Conservation (phyloP, 768 basidiomycete genomes). For the Lactarius hengduanensis region DNA sequence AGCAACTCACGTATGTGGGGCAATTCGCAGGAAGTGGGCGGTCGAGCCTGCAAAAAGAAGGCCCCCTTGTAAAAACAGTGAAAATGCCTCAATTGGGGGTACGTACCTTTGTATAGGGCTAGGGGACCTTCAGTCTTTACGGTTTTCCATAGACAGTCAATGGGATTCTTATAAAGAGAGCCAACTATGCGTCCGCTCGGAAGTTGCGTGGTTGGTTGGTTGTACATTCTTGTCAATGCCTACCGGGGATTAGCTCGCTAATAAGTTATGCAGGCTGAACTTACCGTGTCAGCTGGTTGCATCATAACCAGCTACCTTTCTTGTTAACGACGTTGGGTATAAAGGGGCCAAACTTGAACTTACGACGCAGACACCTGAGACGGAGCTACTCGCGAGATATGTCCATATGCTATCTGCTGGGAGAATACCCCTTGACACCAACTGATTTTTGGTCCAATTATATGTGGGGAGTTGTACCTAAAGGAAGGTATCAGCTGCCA, state of each 20-base stretch:
- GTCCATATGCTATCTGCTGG: slow-evolving; percentile 81
- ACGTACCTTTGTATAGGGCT: slow-evolving; percentile 93
- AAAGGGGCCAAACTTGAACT: slow-evolving; percentile 47
- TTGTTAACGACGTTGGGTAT: slow-evolving; percentile 3
- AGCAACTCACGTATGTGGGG: slow-evolving; percentile 77
- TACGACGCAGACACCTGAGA: slow-evolving; percentile 92
- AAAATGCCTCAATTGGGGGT: not conserved
- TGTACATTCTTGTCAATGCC: slow-evolving; percentile 94
- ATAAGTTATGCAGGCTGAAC: slow-evolving; percentile 29
- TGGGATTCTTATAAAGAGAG: slow-evolving; percentile 82
- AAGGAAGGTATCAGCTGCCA: slow-evolving; percentile 11
- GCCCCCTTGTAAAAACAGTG: not conserved
- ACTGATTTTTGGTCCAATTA: slow-evolving; percentile 83
- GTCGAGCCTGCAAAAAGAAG: slow-evolving; percentile 64
- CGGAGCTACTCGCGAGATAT: slow-evolving; percentile 81
- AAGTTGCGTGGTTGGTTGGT: slow-evolving; percentile 77
- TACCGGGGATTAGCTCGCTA: slow-evolving; percentile 33
- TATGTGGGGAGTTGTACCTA: slow-evolving; percentile 95
- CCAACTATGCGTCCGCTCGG: slow-evolving; percentile 74
- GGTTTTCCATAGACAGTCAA: slow-evolving; percentile 98
- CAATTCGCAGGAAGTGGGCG: slow-evolving; percentile 90
- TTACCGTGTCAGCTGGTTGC: slow-evolving; percentile 91
- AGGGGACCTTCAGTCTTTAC: slow-evolving; percentile 82
- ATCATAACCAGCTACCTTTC: slow-evolving; percentile 71
- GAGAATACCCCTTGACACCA: slow-evolving; percentile 66